Base-by-base conservation (phyloP, 306 rosid genomes). In the Rosa persica region DNA sequence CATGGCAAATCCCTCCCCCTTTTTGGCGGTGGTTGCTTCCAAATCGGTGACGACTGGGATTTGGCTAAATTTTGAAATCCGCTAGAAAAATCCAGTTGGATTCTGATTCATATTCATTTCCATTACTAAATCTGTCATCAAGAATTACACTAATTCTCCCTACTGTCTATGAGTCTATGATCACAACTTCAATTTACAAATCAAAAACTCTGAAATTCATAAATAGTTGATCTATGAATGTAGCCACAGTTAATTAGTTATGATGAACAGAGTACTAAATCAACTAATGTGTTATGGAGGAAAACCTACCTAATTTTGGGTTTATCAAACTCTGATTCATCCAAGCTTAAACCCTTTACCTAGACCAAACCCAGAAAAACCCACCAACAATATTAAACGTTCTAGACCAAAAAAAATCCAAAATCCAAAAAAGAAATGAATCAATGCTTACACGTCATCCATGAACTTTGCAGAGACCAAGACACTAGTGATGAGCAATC, bases 401-500 rank as follows among this genome's bases (percentile, higher is more conserved):
- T 16, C 17, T 2, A 25, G 6, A 38, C 70, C 19, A 5, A 4
- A 4, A 43, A 43, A 27, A 4, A 5, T 16, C 20, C 39, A 52
- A 36, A 5, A 69, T 15, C 5, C 69, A 42, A 65, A 61, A 61
- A 13, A 61, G 49, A 48, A 75, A 55, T n/a, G 44, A n/a, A 52
- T 9, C 9, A 20, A 5, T 49, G 76, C 91, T 88, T 76, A 93
- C 98, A 86, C 43, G 83, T 93, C 98, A 77, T 93, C 98, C 98
- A 93, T 89, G 93, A 93, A 91, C 85, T 93, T 93, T 3, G 97
- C 97, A 76, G 98, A 88, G 15, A 88, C 82, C 92, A 94, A 80
- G 74, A 94, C 96, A 34, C 98, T 94, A 57, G 98, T 88, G 30
- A 94, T 89, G 77, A 94, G 91, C 40, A 94, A 78, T 30, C 98